Conservation (phyloP, 441 rosid genomes). For the Raphanus hybrid region DNA sequence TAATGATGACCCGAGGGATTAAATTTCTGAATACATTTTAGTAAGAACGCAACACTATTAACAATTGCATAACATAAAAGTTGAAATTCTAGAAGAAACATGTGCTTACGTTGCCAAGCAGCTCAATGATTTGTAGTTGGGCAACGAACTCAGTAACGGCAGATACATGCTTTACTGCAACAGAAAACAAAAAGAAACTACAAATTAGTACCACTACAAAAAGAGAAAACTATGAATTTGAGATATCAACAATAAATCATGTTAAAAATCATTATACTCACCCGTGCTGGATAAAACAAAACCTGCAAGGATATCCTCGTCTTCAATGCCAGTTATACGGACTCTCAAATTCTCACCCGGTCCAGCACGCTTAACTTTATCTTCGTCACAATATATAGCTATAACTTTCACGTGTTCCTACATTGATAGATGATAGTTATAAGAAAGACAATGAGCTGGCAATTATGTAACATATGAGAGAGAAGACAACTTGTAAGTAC, state of each 20-base stretch:
- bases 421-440: slow-evolving; percentile 17
- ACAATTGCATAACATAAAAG: background rate
- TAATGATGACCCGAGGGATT: slow-evolving; percentile 3
- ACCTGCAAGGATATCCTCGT: slow-evolving; percentile 86
- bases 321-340: slow-evolving; percentile 89
- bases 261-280: slow-evolving; percentile 43
- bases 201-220: slow-evolving; percentile 17
- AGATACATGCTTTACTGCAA: slow-evolving; percentile 77
- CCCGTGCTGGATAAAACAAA: slow-evolving; percentile 85
- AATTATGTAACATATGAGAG: no score
- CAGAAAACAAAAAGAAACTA: slow-evolving; percentile 17
- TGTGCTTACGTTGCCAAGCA: slow-evolving; percentile 73
- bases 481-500: no score
- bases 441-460: background rate
- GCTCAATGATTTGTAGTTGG: slow-evolving; percentile 88
- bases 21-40: background rate
- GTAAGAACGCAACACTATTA: background rate
- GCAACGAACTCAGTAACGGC: slow-evolving; percentile 84
- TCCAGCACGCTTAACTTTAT: slow-evolving; percentile 80
- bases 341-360: slow-evolving; percentile 95
- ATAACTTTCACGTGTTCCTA: slow-evolving; percentile 86
- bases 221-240: slow-evolving; percentile 1
- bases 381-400: slow-evolving; percentile 75
- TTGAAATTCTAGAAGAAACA: slow-evolving; percentile 1
- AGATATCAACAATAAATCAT: background rate